phyloP scores from a whole-genome alignment of 1,284 basidiomycete genomes.

The Apiotrichum brassicae region DNA sequence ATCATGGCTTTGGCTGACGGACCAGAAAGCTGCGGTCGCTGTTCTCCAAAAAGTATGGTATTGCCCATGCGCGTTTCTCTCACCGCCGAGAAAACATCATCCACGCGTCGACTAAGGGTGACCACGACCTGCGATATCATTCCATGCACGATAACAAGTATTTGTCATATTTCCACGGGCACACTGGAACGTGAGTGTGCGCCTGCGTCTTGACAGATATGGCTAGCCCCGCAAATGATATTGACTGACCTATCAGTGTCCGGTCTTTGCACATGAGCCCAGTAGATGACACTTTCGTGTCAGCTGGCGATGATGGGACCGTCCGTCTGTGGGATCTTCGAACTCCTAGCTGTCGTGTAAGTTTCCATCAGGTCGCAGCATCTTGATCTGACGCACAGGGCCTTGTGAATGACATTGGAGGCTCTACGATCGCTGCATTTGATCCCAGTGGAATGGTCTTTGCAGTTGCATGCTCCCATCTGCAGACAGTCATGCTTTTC shows the following conservation, averaged over 20 bases:
- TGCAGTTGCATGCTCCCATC: constrained; percentile 82
- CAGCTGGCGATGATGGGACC: constrained; percentile 85
- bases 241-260: constrained; percentile 51
- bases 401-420: constrained; percentile 51
- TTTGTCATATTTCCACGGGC: constrained; percentile 89
- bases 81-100: constrained; percentile 79
- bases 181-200: constrained; percentile 64
- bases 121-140: constrained; percentile 84
- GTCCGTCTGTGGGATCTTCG: constrained; percentile 96
- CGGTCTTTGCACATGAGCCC: constrained; percentile 88
- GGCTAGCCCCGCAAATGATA: background rate
- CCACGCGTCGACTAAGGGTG: constrained; percentile 90
- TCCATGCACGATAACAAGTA: constrained; percentile 95
- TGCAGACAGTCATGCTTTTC: constrained; percentile 73
- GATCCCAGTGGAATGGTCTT: constrained; percentile 86
- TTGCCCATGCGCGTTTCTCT: constrained; percentile 87
- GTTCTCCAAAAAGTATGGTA: constrained; percentile 93
- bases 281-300: constrained; percentile 90
- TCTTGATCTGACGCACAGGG: constrained; percentile 36
- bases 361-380: constrained; percentile 11
- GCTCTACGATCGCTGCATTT: constrained; percentile 77
- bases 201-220: too few relatives aligned
- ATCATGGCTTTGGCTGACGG: constrained; percentile 1
- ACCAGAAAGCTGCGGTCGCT: constrained; percentile 67
- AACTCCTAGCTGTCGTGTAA: constrained; percentile 60